phyloP scores from a whole-genome alignment of 495 filamentous ascomycete species.

The Aspergillus conjunctus region DNA sequence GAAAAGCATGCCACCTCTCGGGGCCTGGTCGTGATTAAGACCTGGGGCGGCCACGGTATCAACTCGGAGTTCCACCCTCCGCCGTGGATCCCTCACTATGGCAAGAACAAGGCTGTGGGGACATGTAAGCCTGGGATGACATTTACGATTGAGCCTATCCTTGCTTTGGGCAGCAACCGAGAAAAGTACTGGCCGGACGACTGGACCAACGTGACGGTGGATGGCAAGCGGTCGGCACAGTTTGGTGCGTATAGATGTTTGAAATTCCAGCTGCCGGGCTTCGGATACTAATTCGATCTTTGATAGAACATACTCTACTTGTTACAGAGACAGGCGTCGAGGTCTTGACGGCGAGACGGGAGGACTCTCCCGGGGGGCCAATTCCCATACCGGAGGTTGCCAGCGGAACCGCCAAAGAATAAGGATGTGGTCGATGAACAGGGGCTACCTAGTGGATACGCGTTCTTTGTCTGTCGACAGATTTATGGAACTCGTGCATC shows the following conservation, averaged over 20 bases:
- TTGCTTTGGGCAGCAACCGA: conserved; percentile 73
- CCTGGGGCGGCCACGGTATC: conserved; percentile 89
- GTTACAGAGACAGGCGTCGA: conserved; percentile 94
- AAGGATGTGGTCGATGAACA: too few relatives aligned
- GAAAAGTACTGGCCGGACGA: conserved; percentile 89
- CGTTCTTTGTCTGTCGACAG: too few relatives aligned
- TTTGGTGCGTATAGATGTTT: conserved; percentile 49
- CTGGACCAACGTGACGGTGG: conserved; percentile 83
- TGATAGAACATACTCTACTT: conserved; percentile 86
- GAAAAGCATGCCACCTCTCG: conserved; percentile 80
- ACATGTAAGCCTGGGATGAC: conserved; percentile 86
- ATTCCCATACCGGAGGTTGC: conserved; percentile 60
- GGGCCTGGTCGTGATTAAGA: conserved; percentile 77
- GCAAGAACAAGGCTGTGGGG: conserved; percentile 87
- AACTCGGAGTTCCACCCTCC: conserved; percentile 82
- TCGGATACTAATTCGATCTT: too few relatives aligned
- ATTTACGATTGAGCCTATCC: conserved; percentile 93
- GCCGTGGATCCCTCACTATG: conserved; percentile 85
- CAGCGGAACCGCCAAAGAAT: too few relatives aligned
- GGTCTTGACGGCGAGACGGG: conserved; percentile 79
- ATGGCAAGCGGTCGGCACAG: conserved; percentile 81
- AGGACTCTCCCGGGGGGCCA: conserved; percentile 84
- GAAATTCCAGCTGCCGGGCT: too few relatives aligned
- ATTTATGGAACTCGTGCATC: too few relatives aligned
- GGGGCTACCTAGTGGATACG: too few relatives aligned